These are phyloP conservation scores for Xanthoparmelia taractica DNA, from an alignment of 495 filamentous ascomycete genomes.

Conservation along the genomic window DNA sequence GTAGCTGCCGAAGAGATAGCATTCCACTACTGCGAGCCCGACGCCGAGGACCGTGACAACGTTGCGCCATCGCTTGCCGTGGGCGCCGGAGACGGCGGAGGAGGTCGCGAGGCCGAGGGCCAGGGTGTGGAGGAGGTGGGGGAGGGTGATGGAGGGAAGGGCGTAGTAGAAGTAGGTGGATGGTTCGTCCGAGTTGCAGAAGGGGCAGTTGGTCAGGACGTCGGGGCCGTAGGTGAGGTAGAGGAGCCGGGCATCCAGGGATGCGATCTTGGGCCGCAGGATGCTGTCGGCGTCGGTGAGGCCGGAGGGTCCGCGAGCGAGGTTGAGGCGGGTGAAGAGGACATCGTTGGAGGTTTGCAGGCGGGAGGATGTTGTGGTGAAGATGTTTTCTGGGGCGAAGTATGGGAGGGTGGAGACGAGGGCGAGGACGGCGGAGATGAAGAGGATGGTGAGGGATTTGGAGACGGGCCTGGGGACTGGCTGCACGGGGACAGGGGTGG, in stretches of 20 bases:
- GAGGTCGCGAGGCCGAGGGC: slow-evolving; percentile 59
- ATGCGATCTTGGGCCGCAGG: slow-evolving; percentile 59
- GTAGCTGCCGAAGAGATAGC: slow-evolving; percentile 54
- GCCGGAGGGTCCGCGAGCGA: slow-evolving; percentile 45
- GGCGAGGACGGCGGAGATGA: slow-evolving; percentile 47
- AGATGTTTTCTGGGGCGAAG: slow-evolving; percentile 75
- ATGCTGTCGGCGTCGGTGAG: slow-evolving; percentile 55
- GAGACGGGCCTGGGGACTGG: slow-evolving; percentile 35
- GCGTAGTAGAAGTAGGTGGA: slow-evolving; percentile 73
- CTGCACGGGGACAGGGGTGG: slow-evolving; percentile 45
- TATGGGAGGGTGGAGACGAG: slow-evolving; percentile 56
- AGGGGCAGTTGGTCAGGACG: slow-evolving; percentile 63
- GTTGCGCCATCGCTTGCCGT: slow-evolving; percentile 60
- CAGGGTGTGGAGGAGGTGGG: slow-evolving; percentile 69
- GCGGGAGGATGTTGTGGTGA: slow-evolving; percentile 66
- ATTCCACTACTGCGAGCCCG: slow-evolving; percentile 53
- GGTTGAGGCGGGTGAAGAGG: slow-evolving; percentile 69
- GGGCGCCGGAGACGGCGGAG: slow-evolving; percentile 44
- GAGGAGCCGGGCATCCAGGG: slow-evolving; percentile 62
- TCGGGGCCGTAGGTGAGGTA: slow-evolving; percentile 78
- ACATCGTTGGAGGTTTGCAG: slow-evolving; percentile 78
- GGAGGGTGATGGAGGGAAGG: slow-evolving; percentile 60
- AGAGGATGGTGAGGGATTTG: slow-evolving; percentile 55
- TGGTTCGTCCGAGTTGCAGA: slow-evolving; percentile 69
- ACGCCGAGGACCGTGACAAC: slow-evolving; percentile 56